Evolutionary conservation across 345 rosid species (phyloP), one percentile per base, ranked within the genome.

Genomic region (Adansonia digitata): DNA sequence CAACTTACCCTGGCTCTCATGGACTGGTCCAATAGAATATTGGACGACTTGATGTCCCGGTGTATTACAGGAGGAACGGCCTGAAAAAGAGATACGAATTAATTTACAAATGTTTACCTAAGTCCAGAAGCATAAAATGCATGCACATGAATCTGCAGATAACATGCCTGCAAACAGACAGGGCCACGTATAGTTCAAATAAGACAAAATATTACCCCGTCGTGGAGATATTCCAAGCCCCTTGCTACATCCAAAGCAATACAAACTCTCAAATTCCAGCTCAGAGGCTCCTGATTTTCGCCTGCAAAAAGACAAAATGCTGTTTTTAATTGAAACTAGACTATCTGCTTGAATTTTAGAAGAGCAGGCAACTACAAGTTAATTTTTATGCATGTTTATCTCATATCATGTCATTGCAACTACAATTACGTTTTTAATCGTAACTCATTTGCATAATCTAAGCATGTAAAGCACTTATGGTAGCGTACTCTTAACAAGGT

Each of bases 1-100:
- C 85, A 60, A 72, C 86, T 55, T 86, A 95, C 99, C 97, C 97
- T 88, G 78, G 98, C 98, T 85, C 86, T 88, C 97, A 93, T 93
- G 72, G 94, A 86, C 40, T 93, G 91, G 61, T 95, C 99, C 89
- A 95, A 80, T 85, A 95, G 84, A 78, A 93, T 95, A 85, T 95
- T 95, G 74, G 97, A 88, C 61, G 99, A 93, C 74, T 95, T 95
- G 51, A 95, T 92, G 81, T 95, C 98, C 67, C 98, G 82, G 77
- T 95, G 99, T 74, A 93, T 84, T 69, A 95, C 97, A 31, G 99
- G 91, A 84, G 99, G 99, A 83, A 86, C 97, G 24, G 98, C 98
- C 98, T 95, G 93, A 35, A 74, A 74, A 43, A 48, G 22, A 24
- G 39, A 20, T 27, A 49, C 8, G 63, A 74, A 22, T 55, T 31